A percentile compares a stretch with the other conserved stretches of the same genome.
Evolutionary conservation across 1,284 basidiomycete genomes (phyloP).

Genomic region (Melampsora larici-populina): DNA sequence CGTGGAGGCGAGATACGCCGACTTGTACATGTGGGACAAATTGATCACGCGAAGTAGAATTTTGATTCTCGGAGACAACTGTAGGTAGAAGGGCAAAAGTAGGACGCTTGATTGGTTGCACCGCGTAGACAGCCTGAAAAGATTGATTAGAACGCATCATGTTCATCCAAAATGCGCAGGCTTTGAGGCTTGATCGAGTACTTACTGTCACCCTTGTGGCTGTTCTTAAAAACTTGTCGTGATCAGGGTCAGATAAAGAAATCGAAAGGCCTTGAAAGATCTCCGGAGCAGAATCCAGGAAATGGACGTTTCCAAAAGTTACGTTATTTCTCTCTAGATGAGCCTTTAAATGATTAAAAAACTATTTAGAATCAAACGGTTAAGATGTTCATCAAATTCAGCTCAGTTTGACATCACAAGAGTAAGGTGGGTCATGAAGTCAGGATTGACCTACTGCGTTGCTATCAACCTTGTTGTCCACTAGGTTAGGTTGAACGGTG

Average conservation of each 20-base stretch:
- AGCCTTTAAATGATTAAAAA: neutral
- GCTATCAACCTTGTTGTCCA: neutral
- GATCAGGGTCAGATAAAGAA: neutral
- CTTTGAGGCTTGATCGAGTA: neutral
- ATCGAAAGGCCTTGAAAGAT: neutral
- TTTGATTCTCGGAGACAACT: constrained; percentile 3
- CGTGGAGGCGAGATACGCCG: constrained; percentile 55
- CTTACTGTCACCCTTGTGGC: neutral
- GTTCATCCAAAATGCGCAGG: neutral
- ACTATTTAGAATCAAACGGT: neutral
- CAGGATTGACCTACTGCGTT: neutral
- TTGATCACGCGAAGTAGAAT: neutral
- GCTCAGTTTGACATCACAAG: too few species aligned
- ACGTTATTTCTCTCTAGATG: neutral
- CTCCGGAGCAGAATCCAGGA: constrained; percentile 1
- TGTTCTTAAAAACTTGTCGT: neutral
- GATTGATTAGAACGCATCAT: neutral
- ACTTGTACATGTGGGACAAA: constrained; percentile 43
- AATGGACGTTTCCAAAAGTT: neutral
- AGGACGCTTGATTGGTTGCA: constrained; percentile 21
- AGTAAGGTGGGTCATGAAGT: too few species aligned
- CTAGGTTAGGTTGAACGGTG: neutral
- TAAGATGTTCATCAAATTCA: too few species aligned
- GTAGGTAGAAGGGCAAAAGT: constrained; percentile 6
- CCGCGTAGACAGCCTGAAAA: constrained; percentile 28